Evolutionary conservation across 2,329 filamentous ascomycete species (phyloP).

Genomic region (Aspergillus ochraceus): DNA sequence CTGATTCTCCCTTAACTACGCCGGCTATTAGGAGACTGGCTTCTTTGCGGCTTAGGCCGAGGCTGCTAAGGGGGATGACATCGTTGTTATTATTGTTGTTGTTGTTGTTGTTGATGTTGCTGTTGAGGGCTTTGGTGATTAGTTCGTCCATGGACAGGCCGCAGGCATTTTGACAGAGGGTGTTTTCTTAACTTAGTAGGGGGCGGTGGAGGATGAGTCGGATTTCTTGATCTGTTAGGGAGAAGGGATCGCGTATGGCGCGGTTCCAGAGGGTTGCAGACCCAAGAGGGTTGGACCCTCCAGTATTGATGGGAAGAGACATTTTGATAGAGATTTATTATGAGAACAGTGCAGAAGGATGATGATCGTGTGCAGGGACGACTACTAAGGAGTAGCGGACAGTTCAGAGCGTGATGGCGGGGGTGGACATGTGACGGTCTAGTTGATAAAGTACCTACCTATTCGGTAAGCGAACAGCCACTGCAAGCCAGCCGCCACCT

Average conservation of each 20-base stretch:
- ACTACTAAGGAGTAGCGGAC: too few species aligned
- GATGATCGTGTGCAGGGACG: slow-evolving; percentile 1
- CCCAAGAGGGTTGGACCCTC: neutral
- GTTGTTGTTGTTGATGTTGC: neutral
- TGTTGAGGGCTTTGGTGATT: slow-evolving; percentile 13
- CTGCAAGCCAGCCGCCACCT: too few species aligned
- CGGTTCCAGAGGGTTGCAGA: slow-evolving; percentile 15
- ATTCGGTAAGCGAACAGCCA: too few species aligned
- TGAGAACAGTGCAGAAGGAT: neutral
- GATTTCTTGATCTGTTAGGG: slow-evolving; percentile 18
- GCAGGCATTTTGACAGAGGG: slow-evolving; percentile 14
- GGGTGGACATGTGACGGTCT: too few species aligned
- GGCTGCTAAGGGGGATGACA: slow-evolving; percentile 1
- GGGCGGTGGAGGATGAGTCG: slow-evolving; percentile 13
- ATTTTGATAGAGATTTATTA: neutral
- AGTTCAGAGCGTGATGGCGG: too few species aligned
- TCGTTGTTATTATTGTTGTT: neutral
- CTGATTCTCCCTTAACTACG: neutral
- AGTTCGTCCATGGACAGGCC: slow-evolving; percentile 13
- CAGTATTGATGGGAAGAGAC: neutral
- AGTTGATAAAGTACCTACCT: too few species aligned
- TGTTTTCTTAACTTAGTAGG: slow-evolving; percentile 12
- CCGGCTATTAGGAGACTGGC: slow-evolving; percentile 7
- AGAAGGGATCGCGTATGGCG: slow-evolving; percentile 16
- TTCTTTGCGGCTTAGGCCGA: slow-evolving; percentile 7